phyloP scores from a whole-genome alignment of 192 early-diverging fungal species.

The Coemansia brasiliensis region DNA sequence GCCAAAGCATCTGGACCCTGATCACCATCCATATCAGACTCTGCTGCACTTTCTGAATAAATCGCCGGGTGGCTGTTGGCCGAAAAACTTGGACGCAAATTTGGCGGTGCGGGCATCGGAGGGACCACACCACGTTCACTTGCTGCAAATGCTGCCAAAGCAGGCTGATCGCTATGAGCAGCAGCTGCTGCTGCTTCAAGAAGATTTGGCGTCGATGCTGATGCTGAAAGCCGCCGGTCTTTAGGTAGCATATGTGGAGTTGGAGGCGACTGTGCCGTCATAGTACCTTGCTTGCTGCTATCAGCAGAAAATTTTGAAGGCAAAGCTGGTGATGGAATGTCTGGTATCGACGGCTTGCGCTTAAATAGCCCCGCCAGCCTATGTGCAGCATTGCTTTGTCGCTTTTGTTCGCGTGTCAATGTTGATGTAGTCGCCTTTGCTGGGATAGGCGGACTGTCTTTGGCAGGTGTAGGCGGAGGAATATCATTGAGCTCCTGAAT shows the following conservation, averaged over 20 bases:
- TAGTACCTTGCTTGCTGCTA: slow-evolving; percentile 4
- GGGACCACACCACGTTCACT: slow-evolving; percentile 50
- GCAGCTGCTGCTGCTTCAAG: slow-evolving; percentile 45
- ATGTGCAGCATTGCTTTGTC: slow-evolving; percentile 50
- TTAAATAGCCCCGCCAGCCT: slow-evolving; percentile 45
- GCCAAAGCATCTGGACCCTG: background rate
- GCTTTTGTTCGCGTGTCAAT: slow-evolving; percentile 43
- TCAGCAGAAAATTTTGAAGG: slow-evolving; percentile 23
- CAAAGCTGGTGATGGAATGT: slow-evolving; percentile 30
- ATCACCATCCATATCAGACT: slow-evolving; percentile 1
- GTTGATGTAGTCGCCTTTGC: slow-evolving; percentile 15
- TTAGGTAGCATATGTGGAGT: slow-evolving; percentile 9
- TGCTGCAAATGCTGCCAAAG: slow-evolving; percentile 42
- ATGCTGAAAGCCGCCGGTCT: slow-evolving; percentile 48
- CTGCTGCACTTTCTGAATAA: background rate
- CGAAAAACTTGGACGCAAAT: slow-evolving; percentile 39
- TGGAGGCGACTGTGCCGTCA: slow-evolving; percentile 12
- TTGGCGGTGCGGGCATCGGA: slow-evolving; percentile 50
- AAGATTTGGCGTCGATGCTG: slow-evolving; percentile 51
- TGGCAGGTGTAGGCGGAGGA: slow-evolving; percentile 35
- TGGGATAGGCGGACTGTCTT: slow-evolving; percentile 26
- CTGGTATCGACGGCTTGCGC: slow-evolving; percentile 52
- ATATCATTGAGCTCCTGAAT: background rate
- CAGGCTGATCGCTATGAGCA: slow-evolving; percentile 42
- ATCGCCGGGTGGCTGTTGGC: slow-evolving; percentile 2